Evolutionary conservation across 192 early-diverging fungal genomes (phyloP).

Genomic region (Paraglomus brasilianum): DNA sequence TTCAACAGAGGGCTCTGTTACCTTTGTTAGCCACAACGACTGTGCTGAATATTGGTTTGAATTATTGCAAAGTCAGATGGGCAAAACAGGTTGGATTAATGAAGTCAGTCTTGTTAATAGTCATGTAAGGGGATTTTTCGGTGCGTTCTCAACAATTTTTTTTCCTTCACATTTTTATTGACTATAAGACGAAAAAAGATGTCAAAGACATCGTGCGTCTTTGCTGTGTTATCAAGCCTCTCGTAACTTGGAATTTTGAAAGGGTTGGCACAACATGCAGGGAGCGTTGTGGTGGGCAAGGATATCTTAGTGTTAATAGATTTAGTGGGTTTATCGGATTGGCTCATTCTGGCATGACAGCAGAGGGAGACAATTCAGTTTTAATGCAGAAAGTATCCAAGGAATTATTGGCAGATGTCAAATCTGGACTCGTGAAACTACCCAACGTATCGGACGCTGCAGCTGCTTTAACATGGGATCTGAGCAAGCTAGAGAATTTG

Average conservation of each 20-base stretch:
- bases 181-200: slow-evolving; percentile 44
- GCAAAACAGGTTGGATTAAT: slow-evolving; percentile 27
- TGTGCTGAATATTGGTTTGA: slow-evolving; percentile 73
- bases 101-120: neutral
- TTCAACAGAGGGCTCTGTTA: slow-evolving; percentile 72
- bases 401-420: slow-evolving; percentile 60
- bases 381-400: slow-evolving; percentile 78
- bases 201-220: slow-evolving; percentile 64
- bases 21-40: slow-evolving; percentile 65
- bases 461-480: slow-evolving; percentile 47
- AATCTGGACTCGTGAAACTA: slow-evolving; percentile 46
- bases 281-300: slow-evolving; percentile 76
- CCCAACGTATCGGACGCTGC: slow-evolving; percentile 41
- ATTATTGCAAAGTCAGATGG: slow-evolving; percentile 74
- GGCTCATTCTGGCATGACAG: slow-evolving; percentile 76
- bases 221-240: slow-evolving; percentile 77
- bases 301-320: slow-evolving; percentile 66
- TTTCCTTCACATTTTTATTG: slow-evolving; percentile 30
- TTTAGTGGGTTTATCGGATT: slow-evolving; percentile 68
- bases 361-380: slow-evolving; percentile 78
- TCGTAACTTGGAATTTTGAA: slow-evolving; percentile 74
- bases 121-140: too few species aligned
- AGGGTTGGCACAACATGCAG: slow-evolving; percentile 64
- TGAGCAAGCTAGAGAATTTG: slow-evolving; percentile 43
- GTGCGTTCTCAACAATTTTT: slow-evolving; percentile 22